Base-by-base conservation (phyloP, 192 early-diverging fungal species). In the Pilobolus umbonatus region DNA sequence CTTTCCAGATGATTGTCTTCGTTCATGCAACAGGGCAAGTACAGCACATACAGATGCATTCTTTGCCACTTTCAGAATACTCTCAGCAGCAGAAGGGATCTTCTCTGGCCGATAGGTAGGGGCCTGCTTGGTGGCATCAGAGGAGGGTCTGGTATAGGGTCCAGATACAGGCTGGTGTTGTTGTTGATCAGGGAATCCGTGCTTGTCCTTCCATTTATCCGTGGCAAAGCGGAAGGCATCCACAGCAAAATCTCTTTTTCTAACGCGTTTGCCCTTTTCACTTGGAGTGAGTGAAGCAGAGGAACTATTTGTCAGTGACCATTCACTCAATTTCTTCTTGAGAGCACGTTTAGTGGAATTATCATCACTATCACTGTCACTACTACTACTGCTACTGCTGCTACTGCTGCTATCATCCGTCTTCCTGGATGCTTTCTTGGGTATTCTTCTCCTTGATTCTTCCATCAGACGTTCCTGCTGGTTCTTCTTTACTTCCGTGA, bases 21-120 rank as follows among this genome's bases (percentile, higher is more conserved):
- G 43, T 25, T 65, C 63, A 31, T 43, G 43, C 25, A 65, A 55
- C 55, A 65, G 38, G 3, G 46, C 54, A 15, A 65, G 28, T 31
- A 65, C 63, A 28, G 55, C 63, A 58, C 63, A 57, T 36, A 57
- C 55, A 8, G 63, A 65, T 1, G 63, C 63, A 25, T 51, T 38
- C 14, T 58, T 55, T 8, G 55, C 63, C 4, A 65, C 63, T 26
- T 49, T 48, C 45, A 47, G 58, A 4, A 65, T 48, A 50, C 48
- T 12, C 15, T 57, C 21, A 12, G 55, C 63, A 44, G 54, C 39
- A 11, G 57, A 21, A 5, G 50, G 14, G 15, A 49, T 60, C 15
- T 35, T 35, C 5, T 5, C 34, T 8, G 11, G 15, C 14, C 4
- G 39, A 42, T 15, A 17, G 14, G 39, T 42, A 4, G 39, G 8